Evolutionary conservation across 257 asterid genomes (phyloP).

Genomic region (Ilex asprella): DNA sequence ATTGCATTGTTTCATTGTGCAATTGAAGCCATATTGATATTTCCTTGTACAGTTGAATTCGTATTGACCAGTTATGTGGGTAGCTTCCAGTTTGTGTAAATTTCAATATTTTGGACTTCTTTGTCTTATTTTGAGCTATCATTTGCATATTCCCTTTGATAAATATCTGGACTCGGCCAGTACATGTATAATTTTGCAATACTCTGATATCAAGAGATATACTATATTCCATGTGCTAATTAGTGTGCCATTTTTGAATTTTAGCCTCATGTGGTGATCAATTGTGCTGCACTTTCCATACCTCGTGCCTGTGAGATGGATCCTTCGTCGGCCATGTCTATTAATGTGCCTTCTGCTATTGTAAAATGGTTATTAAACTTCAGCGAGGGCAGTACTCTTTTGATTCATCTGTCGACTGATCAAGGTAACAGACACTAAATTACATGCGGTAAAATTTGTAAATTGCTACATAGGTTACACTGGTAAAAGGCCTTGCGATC

Average conservation of each 20-base stretch:
- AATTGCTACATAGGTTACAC: too few species aligned
- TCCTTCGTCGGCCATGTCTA: conserved; percentile 74
- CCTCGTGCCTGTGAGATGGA: conserved; percentile 89
- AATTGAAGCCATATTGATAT: too few species aligned
- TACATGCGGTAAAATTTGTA: background rate
- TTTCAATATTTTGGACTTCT: background rate
- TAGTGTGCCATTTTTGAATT: conserved; percentile 7
- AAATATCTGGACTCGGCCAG: background rate
- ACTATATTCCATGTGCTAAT: background rate
- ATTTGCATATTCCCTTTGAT: background rate
- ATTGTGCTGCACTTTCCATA: conserved; percentile 89
- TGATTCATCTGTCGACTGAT: conserved; percentile 90
- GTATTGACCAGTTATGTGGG: background rate
- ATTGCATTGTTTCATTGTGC: too few species aligned
- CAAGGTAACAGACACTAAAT: conserved; percentile 48
- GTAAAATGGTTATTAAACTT: conserved; percentile 80
- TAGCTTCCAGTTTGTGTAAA: background rate
- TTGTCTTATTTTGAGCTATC: background rate
- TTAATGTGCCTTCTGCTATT: conserved; percentile 73
- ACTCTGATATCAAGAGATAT: background rate
- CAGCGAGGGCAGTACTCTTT: conserved; percentile 29
- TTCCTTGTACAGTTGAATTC: too few species aligned
- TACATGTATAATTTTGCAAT: background rate
- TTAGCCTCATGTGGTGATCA: conserved; percentile 94
- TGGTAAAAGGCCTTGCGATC: too few species aligned